phyloP scores from a whole-genome alignment of 2,329 filamentous ascomycete species.

The Incumbomyces delicatus region DNA sequence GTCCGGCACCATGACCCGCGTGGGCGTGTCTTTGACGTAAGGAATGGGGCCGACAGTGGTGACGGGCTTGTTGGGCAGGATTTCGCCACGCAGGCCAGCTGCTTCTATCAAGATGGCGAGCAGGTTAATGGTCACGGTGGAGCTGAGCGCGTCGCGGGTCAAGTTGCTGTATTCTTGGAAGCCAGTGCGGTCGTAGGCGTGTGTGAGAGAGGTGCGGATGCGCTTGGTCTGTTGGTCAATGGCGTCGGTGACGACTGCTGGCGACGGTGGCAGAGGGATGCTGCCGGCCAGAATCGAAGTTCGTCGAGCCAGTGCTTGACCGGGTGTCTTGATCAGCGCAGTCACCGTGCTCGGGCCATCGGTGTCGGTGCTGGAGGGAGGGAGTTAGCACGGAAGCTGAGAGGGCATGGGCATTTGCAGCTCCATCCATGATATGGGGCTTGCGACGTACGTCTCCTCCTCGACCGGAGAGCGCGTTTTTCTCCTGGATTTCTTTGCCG shows the following conservation, averaged over 20 bases:
- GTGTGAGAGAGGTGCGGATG: slow-evolving; percentile 56
- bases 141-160: slow-evolving; percentile 61
- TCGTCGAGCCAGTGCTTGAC: slow-evolving; percentile 29
- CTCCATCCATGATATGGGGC: too few species aligned
- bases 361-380: slow-evolving; percentile 12
- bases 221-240: slow-evolving; percentile 55
- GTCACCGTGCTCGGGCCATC: slow-evolving; percentile 9
- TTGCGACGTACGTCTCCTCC: slow-evolving; percentile 25
- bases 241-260: slow-evolving; percentile 63
- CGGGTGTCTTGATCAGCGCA: slow-evolving; percentile 20
- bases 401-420: background rate
- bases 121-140: slow-evolving; percentile 61
- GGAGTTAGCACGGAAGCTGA: background rate
- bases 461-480: slow-evolving; percentile 24
- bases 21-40: slow-evolving; percentile 46
- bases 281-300: slow-evolving; percentile 40
- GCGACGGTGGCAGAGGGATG: slow-evolving; percentile 69
- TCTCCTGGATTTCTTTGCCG: slow-evolving; percentile 22
- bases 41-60: slow-evolving; percentile 53
- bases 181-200: slow-evolving; percentile 48
- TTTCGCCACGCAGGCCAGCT: slow-evolving; percentile 56
- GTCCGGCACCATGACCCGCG: slow-evolving; percentile 64
- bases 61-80: slow-evolving; percentile 65
- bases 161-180: slow-evolving; percentile 56
- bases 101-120: slow-evolving; percentile 61